Evolutionary conservation across 371 early-diverging fungal species (phyloP), one percentile per base, ranked within the genome.

Genomic region (Mortierella polycephala): DNA sequence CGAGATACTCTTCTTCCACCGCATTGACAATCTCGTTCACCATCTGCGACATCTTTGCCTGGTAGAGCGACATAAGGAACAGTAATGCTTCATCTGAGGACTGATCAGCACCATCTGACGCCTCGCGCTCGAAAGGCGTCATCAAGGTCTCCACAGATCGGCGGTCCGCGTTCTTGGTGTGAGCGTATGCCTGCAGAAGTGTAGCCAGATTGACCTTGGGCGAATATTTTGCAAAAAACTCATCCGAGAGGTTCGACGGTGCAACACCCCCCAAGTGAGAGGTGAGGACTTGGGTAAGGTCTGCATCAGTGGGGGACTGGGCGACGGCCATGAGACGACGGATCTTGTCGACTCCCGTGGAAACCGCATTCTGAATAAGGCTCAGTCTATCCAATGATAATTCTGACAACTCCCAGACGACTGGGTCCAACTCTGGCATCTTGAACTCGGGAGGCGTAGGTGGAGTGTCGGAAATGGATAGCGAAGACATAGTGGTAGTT

Each of bases 141-240:
- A 68, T 75, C 8, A 59, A 49, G 57, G 65, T 80, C 60, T 64
- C 56, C 7, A 68, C 69, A 4, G 72, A 59, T 10, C 84, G 81
- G 10, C 84, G 70, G 30, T 62, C 71, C 7, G 75, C 56, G 51
- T 83, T 83, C 69, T 71, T 75, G 47, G 71, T 71, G 58, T 83
- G 84, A 12, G 73, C 69, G 51, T 51, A 83, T 0, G 81, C 64
- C 51, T 83, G 84, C 20, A 81, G 49, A 46, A 83, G 20, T 12
- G 82, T 75, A 18, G 84, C 83, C 21, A 83, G 53, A 23, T 49
- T 39, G 1, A 62, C 50, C 65, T 83, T 83, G 56, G 63, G 54
- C 5, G 74, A 64, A 16, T 62, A 77, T 49, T 44, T 16, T 2
- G 54, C 62, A 71, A 77, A 83, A 49, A 81, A 83, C 46, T 65